A percentile compares a stretch with the other conserved stretches of the same genome.
Conservation (phyloP, 2,329 filamentous ascomycete species). For the Pseudopithomyces chartarum region DNA sequence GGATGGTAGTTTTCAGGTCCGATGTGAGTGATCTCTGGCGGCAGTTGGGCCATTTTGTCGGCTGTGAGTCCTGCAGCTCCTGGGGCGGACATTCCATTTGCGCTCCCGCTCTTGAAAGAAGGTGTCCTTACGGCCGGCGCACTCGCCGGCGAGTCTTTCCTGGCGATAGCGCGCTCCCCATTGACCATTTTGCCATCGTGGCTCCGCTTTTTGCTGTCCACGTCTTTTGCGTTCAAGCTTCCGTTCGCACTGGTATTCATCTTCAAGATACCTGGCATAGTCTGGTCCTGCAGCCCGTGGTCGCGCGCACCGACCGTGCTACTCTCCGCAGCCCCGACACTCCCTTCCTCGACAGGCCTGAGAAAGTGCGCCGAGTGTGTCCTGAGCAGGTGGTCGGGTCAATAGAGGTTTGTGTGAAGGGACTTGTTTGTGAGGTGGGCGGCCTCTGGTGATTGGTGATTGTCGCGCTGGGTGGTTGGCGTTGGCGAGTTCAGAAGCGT, state of each 20-base stretch:
- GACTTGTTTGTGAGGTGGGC: not conserved
- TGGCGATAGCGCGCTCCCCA: slow-evolving; percentile 24
- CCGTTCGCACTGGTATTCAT: slow-evolving; percentile 53
- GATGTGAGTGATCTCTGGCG: slow-evolving; percentile 68
- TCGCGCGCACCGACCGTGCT: slow-evolving; percentile 38
- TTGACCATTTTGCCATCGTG: slow-evolving; percentile 38
- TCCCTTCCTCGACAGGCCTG: slow-evolving; percentile 9
- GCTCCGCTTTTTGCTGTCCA: slow-evolving; percentile 35
- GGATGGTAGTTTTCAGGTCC: slow-evolving; percentile 73
- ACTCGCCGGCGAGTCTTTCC: slow-evolving; percentile 18
- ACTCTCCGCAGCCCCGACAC: slow-evolving; percentile 20
- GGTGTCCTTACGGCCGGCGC: slow-evolving; percentile 18
- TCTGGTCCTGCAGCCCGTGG: slow-evolving; percentile 37
- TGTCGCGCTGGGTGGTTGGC: not conserved
- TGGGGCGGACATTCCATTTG: slow-evolving; percentile 25
- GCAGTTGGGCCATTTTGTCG: slow-evolving; percentile 39
- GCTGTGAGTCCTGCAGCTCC: slow-evolving; percentile 12
- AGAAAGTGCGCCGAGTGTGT: slow-evolving; percentile 21
- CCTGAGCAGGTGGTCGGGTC: slow-evolving; percentile 10
- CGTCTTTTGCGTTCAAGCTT: slow-evolving; percentile 34
- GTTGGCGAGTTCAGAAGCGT: not conserved
- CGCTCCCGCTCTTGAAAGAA: slow-evolving; percentile 7
- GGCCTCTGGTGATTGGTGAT: not conserved
- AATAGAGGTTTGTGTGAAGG: not conserved
- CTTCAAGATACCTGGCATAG: slow-evolving; percentile 55